Evolutionary conservation across 352 stramenopile genomes (phyloP).

Genomic region (Pythium pectinolyticum): DNA sequence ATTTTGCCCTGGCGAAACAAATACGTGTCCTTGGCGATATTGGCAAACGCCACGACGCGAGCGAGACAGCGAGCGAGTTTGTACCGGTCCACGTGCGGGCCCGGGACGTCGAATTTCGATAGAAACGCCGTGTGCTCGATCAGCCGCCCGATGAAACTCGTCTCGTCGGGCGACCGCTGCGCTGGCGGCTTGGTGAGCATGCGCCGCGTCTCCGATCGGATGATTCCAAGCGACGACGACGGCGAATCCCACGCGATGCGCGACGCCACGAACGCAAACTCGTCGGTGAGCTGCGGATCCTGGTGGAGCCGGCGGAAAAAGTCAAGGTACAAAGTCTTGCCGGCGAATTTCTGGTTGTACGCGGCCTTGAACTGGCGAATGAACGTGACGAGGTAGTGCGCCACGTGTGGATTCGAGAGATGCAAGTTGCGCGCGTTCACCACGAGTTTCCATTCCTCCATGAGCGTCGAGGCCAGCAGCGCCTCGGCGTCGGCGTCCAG

Average conservation of each 20-base stretch:
- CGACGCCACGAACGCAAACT: slow-evolving; percentile 57
- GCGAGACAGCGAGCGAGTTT: slow-evolving; percentile 53
- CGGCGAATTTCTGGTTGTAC: slow-evolving; percentile 76
- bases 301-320: slow-evolving; percentile 61
- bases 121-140: slow-evolving; percentile 61
- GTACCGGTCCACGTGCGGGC: slow-evolving; percentile 40
- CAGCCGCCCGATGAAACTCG: slow-evolving; percentile 56
- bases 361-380: slow-evolving; percentile 78
- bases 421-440: slow-evolving; percentile 62
- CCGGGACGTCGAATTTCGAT: slow-evolving; percentile 65
- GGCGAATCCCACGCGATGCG: slow-evolving; percentile 59
- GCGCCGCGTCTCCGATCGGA: slow-evolving; percentile 64
- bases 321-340: slow-evolving; percentile 74
- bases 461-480: slow-evolving; percentile 58
- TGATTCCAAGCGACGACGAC: slow-evolving; percentile 61
- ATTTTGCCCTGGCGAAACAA: slow-evolving; percentile 74
- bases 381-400: slow-evolving; percentile 67
- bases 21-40: slow-evolving; percentile 49
- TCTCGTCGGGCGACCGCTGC: slow-evolving; percentile 41
- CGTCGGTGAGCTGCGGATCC: slow-evolving; percentile 49
- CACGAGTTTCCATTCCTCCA: slow-evolving; percentile 70
- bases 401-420: slow-evolving; percentile 64
- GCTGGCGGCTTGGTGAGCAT: slow-evolving; percentile 45
- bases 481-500: slow-evolving; percentile 56
- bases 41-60: slow-evolving; percentile 52